These are phyloP conservation scores for Colletotrichum sp. DNA, from an alignment of 2,329 filamentous ascomycete genomes.

Conservation along the genomic window DNA sequence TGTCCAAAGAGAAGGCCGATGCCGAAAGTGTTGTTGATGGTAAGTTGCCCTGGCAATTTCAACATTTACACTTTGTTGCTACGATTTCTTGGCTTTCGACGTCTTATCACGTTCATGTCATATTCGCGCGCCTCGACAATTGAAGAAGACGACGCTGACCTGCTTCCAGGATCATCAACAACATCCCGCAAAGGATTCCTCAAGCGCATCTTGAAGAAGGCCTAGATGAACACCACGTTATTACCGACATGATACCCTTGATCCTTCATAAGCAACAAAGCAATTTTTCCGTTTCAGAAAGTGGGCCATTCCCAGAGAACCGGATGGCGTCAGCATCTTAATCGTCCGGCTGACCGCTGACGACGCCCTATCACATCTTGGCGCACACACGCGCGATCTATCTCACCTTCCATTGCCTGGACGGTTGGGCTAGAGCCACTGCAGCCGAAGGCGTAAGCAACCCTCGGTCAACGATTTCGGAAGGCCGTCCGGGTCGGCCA, in stretches of 20 bases:
- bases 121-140: not conserved
- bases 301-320: not conserved
- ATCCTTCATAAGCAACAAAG: not conserved
- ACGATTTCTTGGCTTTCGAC: not conserved
- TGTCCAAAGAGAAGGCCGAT: slow-evolving; percentile 14
- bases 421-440: not conserved
- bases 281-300: not conserved
- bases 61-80: not conserved
- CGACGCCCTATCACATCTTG: not conserved
- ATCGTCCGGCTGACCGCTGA: not conserved
- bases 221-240: not conserved
- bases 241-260: not conserved
- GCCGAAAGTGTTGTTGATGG: not conserved
- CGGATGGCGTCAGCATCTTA: not conserved
- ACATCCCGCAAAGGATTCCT: slow-evolving; percentile 5
- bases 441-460: not conserved
- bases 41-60: not conserved
- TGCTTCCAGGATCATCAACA: not conserved
- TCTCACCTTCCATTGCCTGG: not conserved
- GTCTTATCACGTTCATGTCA: not conserved
- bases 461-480: not conserved
- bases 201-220: slow-evolving; percentile 15
- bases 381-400: not conserved
- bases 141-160: not conserved
- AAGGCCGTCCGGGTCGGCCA: not conserved